A percentile compares a stretch with the other conserved stretches of the same genome.
phyloP scores from a whole-genome alignment of 768 basidiomycete genomes.

The Calocera viscosa region DNA sequence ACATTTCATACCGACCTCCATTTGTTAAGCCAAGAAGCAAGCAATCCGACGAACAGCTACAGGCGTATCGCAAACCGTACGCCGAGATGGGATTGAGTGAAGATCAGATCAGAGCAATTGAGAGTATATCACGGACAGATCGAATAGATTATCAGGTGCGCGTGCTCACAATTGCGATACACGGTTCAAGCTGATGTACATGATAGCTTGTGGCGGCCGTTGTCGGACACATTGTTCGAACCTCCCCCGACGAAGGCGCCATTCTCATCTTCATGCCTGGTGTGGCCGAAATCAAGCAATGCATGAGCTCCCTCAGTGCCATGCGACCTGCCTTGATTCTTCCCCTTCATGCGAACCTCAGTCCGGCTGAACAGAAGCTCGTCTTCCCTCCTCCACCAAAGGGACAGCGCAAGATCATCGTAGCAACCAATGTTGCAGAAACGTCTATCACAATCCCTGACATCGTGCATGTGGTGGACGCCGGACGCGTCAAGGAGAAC shows the following conservation, averaged over 20 bases:
- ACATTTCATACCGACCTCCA: constrained; percentile 43
- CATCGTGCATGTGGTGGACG: constrained; percentile 71
- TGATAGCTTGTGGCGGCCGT: constrained; percentile 52
- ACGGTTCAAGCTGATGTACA: background rate
- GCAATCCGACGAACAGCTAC: constrained; percentile 36
- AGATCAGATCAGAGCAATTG: constrained; percentile 43
- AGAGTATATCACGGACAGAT: constrained; percentile 46
- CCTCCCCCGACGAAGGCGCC: constrained; percentile 40
- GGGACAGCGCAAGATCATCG: constrained; percentile 64
- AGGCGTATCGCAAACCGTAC: constrained; percentile 39
- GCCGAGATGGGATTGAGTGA: constrained; percentile 41
- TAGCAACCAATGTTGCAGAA: constrained; percentile 86
- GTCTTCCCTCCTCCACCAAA: constrained; percentile 53
- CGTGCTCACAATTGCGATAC: background rate
- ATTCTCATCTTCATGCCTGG: constrained; percentile 86
- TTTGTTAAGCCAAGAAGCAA: constrained; percentile 30
- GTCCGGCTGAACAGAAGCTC: constrained; percentile 65
- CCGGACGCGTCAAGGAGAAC: constrained; percentile 76
- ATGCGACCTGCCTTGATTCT: constrained; percentile 41
- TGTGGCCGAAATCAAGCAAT: constrained; percentile 73
- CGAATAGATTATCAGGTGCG: constrained; percentile 61
- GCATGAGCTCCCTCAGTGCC: constrained; percentile 46
- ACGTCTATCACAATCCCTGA: constrained; percentile 89
- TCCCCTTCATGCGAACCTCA: constrained; percentile 81
- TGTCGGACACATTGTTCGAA: constrained; percentile 48